These are phyloP conservation scores for Murraya paniculata DNA, from an alignment of 345 rosid genomes.

Conservation along the genomic window DNA sequence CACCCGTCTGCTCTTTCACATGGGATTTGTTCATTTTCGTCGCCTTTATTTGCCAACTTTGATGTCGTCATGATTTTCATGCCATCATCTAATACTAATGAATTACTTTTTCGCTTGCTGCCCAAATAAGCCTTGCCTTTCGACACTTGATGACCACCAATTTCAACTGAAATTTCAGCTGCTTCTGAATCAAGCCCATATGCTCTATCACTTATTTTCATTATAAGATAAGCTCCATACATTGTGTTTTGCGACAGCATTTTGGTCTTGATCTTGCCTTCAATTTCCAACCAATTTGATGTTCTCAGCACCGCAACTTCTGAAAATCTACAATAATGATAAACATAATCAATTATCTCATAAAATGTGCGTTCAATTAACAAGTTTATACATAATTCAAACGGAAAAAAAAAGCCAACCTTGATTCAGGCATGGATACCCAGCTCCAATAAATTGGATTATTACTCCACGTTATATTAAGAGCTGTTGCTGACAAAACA, in stretches of 20 bases:
- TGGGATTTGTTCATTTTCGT: constrained; percentile 19
- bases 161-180: constrained; percentile 22
- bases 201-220: constrained; percentile 23
- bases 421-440: constrained; percentile 48
- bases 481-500: constrained; percentile 63
- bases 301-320: constrained; percentile 43
- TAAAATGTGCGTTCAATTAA: neutral
- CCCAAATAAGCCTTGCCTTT: constrained; percentile 19
- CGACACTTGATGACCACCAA: constrained; percentile 7
- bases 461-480: constrained; percentile 49
- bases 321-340: constrained; percentile 25
- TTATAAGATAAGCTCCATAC: constrained; percentile 38
- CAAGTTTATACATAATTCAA: neutral
- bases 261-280: constrained; percentile 30
- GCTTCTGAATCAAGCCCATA: constrained; percentile 40
- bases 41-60: constrained; percentile 8
- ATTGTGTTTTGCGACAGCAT: constrained; percentile 32
- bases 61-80: constrained; percentile 12
- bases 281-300: constrained; percentile 35
- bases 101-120: neutral
- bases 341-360: neutral
- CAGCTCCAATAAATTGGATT: constrained; percentile 57
- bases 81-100: neutral
- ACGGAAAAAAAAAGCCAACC: constrained; percentile 22
- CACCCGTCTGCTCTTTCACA: constrained; percentile 53